phyloP scores from a whole-genome alignment of 2,329 filamentous ascomycete genomes.

The Microdochium nivale region DNA sequence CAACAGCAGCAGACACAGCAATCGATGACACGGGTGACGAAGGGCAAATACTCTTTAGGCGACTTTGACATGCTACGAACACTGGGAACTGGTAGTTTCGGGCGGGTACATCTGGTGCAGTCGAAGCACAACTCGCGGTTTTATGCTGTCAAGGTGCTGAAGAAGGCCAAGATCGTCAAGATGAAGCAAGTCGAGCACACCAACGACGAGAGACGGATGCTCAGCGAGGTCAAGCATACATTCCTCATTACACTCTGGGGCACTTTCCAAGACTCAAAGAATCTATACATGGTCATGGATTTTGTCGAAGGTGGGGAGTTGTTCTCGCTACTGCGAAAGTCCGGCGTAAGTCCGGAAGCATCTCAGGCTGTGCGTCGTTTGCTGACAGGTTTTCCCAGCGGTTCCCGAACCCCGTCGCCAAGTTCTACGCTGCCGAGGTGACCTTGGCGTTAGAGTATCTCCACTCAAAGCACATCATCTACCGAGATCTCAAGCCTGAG shows the following conservation, averaged over 20 bases:
- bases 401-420: slow-evolving; percentile 96
- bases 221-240: slow-evolving; percentile 93
- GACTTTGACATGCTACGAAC: slow-evolving; percentile 91
- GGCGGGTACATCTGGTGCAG: slow-evolving; percentile 90
- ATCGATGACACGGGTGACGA: slow-evolving; percentile 59
- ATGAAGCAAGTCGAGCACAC: slow-evolving; percentile 99
- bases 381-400: slow-evolving; percentile 47
- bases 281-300: slow-evolving; percentile 99
- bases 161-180: slow-evolving; percentile 97
- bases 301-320: slow-evolving; percentile 98
- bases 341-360: slow-evolving; percentile 51
- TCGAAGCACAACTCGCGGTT: slow-evolving; percentile 97
- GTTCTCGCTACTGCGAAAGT: slow-evolving; percentile 91
- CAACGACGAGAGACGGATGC: slow-evolving; percentile 93
- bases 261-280: slow-evolving; percentile 91
- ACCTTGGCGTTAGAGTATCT: slow-evolving; percentile 93
- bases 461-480: slow-evolving; percentile 92
- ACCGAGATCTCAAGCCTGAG: slow-evolving; percentile 93
- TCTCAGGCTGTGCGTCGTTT: not conserved
- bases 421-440: slow-evolving; percentile 98
- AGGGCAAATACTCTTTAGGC: slow-evolving; percentile 90
- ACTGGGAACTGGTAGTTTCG: slow-evolving; percentile 93
- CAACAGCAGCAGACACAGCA: slow-evolving; percentile 20
- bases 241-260: slow-evolving; percentile 98
- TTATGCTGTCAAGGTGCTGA: slow-evolving; percentile 97